Conservation (phyloP, 2,329 filamentous ascomycete genomes). For the Ceratocystis papillata region DNA sequence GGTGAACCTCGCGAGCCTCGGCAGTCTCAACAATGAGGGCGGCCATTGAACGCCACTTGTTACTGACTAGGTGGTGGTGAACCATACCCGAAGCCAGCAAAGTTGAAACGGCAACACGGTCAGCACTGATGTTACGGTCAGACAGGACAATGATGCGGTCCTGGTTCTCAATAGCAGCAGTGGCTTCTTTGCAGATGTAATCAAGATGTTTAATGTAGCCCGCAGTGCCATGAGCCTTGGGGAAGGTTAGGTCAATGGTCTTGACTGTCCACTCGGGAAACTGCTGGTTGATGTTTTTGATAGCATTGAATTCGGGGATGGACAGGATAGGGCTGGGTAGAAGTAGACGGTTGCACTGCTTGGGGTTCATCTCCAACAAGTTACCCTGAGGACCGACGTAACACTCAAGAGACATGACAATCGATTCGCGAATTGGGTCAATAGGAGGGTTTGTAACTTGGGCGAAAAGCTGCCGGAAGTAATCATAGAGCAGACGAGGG, state of each 20-base stretch:
- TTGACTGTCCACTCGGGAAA: conserved; percentile 78
- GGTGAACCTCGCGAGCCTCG: conserved; percentile 92
- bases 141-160: conserved; percentile 84
- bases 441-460: conserved; percentile 98
- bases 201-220: conserved; percentile 84
- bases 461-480: conserved; percentile 94
- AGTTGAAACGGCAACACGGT: conserved; percentile 76
- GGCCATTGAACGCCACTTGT: conserved; percentile 86
- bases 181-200: conserved; percentile 74
- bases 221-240: conserved; percentile 68
- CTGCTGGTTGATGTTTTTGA: conserved; percentile 63
- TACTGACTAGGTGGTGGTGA: conserved; percentile 87
- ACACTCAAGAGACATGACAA: conserved; percentile 95
- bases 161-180: conserved; percentile 68
- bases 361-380: conserved; percentile 81
- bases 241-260: conserved; percentile 85
- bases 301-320: conserved; percentile 78
- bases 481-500: conserved; percentile 82
- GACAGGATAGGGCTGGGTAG: conserved; percentile 82
- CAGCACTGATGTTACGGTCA: conserved; percentile 71
- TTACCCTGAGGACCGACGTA: conserved; percentile 96
- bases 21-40: conserved; percentile 85
- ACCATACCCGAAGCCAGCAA: conserved; percentile 85
- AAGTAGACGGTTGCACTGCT: conserved; percentile 75
- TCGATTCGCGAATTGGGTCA: conserved; percentile 90